Conservation (phyloP, 2,329 filamentous ascomycete genomes). For the Neoascochyta sp. region DNA sequence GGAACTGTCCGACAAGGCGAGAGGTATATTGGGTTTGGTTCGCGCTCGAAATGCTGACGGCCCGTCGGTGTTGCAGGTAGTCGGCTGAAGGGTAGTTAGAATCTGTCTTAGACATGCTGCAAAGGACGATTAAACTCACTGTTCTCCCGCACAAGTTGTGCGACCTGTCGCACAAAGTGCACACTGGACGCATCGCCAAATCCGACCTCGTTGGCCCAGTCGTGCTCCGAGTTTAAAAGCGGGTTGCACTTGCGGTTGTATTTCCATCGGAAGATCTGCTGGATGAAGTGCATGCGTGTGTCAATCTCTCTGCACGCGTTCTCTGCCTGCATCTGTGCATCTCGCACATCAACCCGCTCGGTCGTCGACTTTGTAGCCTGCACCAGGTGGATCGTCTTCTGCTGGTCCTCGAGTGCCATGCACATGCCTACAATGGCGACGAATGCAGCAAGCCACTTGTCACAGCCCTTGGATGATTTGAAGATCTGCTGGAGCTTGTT, state of each 20-base stretch:
- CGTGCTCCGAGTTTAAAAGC: slow-evolving; percentile 36
- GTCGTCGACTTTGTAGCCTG: slow-evolving; percentile 39
- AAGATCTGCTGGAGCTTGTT: slow-evolving; percentile 48
- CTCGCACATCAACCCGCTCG: slow-evolving; percentile 23
- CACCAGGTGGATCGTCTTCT: slow-evolving; percentile 45
- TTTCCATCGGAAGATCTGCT: slow-evolving; percentile 48
- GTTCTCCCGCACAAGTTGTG: slow-evolving; percentile 41
- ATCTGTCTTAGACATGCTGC: not conserved
- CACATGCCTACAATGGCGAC: slow-evolving; percentile 46
- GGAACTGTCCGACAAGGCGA: slow-evolving; percentile 43
- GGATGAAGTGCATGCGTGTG: slow-evolving; percentile 43
- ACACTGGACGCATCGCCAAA: slow-evolving; percentile 34
- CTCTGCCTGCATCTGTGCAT: slow-evolving; percentile 34
- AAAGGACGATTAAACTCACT: slow-evolving; percentile 29
- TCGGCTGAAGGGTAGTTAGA: slow-evolving; percentile 31
- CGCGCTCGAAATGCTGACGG: slow-evolving; percentile 37
- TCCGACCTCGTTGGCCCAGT: slow-evolving; percentile 38
- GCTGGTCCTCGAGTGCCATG: slow-evolving; percentile 48
- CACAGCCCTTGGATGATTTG: slow-evolving; percentile 42
- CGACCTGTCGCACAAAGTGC: slow-evolving; percentile 38
- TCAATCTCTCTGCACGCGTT: slow-evolving; percentile 46
- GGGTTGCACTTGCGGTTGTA: slow-evolving; percentile 45
- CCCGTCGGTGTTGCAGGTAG: slow-evolving; percentile 38
- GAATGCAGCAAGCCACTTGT: slow-evolving; percentile 47
- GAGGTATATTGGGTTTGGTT: slow-evolving; percentile 43